phyloP scores from a whole-genome alignment of 2,329 filamentous ascomycete species.

The Ophiostoma sp. region DNA sequence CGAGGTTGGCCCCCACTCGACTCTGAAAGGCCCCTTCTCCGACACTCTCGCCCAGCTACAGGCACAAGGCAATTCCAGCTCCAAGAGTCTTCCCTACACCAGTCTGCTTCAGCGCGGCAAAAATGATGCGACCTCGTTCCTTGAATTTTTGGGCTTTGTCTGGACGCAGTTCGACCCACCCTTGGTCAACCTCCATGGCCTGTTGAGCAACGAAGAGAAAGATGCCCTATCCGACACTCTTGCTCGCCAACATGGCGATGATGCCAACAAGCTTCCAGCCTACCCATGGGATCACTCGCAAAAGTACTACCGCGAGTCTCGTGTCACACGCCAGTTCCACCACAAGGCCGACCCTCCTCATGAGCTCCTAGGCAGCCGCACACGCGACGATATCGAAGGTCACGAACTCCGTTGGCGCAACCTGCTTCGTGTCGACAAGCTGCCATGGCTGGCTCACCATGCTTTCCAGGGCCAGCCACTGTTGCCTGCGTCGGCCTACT shows the following conservation, averaged over 20 bases:
- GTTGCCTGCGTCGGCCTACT: conserved; percentile 50
- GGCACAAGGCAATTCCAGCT: conserved; percentile 31
- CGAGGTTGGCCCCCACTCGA: conserved; percentile 36
- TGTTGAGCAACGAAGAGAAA: conserved; percentile 31
- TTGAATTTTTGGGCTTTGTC: conserved; percentile 39
- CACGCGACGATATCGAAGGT: conserved; percentile 24
- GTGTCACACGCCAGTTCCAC: conserved; percentile 23
- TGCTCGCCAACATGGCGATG: conserved; percentile 13
- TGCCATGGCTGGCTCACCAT: conserved; percentile 34
- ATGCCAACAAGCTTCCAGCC: conserved; percentile 27
- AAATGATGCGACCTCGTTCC: conserved; percentile 37
- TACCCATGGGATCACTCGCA: conserved; percentile 31
- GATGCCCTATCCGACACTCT: not conserved
- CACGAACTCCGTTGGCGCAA: conserved; percentile 28
- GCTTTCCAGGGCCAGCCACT: conserved; percentile 46
- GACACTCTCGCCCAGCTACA: conserved; percentile 25
- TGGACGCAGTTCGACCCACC: conserved; percentile 37
- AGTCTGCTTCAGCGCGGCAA: conserved; percentile 38
- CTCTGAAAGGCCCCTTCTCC: conserved; percentile 30
- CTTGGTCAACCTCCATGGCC: conserved; percentile 31
- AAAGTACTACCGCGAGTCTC: conserved; percentile 29
- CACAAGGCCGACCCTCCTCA: conserved; percentile 20
- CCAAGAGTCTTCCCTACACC: conserved; percentile 37
- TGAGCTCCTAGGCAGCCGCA: conserved; percentile 29
- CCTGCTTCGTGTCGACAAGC: conserved; percentile 23